Evolutionary conservation across 805 yeast species (phyloP).

Genomic region (Kazachstania taianensis): DNA sequence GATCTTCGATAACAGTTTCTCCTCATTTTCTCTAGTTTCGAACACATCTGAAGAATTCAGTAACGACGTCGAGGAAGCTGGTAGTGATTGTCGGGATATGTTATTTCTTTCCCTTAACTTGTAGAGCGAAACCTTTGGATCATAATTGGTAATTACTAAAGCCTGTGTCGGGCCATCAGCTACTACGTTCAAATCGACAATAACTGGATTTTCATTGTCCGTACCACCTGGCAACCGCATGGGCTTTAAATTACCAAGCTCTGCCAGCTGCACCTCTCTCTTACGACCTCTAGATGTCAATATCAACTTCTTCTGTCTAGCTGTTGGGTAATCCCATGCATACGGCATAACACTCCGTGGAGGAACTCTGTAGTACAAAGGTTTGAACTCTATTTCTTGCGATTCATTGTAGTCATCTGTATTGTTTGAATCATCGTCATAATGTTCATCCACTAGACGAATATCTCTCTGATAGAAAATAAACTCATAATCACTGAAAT

Average conservation of each 20-base stretch:
- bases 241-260: conserved; percentile 85
- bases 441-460: conserved; percentile 26
- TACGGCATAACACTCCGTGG: conserved; percentile 94
- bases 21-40: conserved; percentile 36
- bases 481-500: conserved; percentile 82
- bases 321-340: conserved; percentile 96
- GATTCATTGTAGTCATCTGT: conserved; percentile 43
- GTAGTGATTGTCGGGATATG: too few species aligned
- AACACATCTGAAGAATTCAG: conserved; percentile 37
- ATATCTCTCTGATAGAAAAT: conserved; percentile 83
- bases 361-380: conserved; percentile 73
- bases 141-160: conserved; percentile 72
- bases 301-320: conserved; percentile 68
- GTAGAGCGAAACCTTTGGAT: conserved; percentile 66
- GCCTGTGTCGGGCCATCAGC: conserved; percentile 96
- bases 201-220: conserved; percentile 32
- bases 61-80: conserved; percentile 20
- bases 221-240: conserved; percentile 54
- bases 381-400: conserved; percentile 51
- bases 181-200: conserved; percentile 81
- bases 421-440: conserved; percentile 50
- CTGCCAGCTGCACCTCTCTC: conserved; percentile 76
- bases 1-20: conserved; percentile 31
- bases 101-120: conserved; percentile 31
- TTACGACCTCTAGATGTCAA: conserved; percentile 63